Percentiles rank a stretch among this genome's conserved stretches.
These are phyloP conservation scores for Parathielavia hyrcaniae DNA, from an alignment of 495 filamentous ascomycete species.

Conservation along the genomic window DNA sequence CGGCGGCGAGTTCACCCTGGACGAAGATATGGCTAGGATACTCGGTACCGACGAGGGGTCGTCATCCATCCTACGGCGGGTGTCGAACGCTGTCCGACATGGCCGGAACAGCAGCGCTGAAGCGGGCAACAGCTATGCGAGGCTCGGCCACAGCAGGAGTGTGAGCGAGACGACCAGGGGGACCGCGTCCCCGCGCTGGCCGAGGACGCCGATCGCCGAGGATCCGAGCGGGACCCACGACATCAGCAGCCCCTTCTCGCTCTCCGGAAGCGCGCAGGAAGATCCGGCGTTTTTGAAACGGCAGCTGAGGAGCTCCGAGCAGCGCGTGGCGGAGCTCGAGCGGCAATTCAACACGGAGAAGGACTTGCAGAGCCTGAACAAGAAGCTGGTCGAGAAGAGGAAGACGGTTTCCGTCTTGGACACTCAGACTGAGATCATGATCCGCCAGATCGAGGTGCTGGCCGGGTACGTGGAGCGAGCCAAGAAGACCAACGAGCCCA, in stretches of 20 bases:
- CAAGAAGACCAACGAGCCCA: conserved; percentile 65
- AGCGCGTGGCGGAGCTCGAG: conserved; percentile 78
- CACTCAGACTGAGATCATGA: conserved; percentile 88
- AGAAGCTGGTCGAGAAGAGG: conserved; percentile 83
- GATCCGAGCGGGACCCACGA: conserved; percentile 53
- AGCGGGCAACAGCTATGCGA: conserved; percentile 39
- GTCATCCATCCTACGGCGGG: conserved; percentile 72
- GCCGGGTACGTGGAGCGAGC: conserved; percentile 57
- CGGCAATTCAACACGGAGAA: conserved; percentile 59
- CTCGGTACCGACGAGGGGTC: conserved; percentile 62
- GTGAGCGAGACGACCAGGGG: conserved; percentile 53
- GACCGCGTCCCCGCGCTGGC: conserved; percentile 55
- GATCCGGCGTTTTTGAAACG: conserved; percentile 67
- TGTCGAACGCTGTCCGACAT: conserved; percentile 90
- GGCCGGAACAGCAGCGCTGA: conserved; percentile 75
- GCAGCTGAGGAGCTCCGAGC: conserved; percentile 73
- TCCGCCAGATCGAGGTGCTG: conserved; percentile 83
- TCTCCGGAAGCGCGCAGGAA: conserved; percentile 52
- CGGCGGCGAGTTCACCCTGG: conserved; percentile 76
- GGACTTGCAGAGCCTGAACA: conserved; percentile 77
- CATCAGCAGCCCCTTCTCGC: conserved; percentile 65
- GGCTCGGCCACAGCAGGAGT: conserved; percentile 46
- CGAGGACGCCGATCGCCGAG: conserved; percentile 66
- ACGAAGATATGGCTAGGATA: conserved; percentile 84
- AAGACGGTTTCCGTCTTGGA: conserved; percentile 95